A percentile compares a stretch with the other conserved stretches of the same genome.
Conservation (phyloP, 768 basidiomycete genomes). For the Leucosporidium creatinivorum region DNA sequence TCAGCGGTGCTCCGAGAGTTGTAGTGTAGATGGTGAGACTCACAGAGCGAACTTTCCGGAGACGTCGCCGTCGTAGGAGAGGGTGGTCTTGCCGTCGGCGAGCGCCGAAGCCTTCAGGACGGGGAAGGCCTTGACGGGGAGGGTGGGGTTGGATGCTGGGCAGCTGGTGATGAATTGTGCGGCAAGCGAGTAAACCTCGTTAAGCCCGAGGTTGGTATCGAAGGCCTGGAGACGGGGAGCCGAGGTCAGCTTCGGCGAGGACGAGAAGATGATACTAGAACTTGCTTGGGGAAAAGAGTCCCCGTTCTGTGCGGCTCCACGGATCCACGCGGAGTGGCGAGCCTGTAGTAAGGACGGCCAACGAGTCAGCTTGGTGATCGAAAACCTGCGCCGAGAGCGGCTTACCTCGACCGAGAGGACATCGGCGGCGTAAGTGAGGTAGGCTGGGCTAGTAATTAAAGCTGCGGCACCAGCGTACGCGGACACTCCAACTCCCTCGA, state of each 20-base stretch:
- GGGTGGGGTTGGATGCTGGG: conserved; percentile 51
- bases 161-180: conserved; percentile 47
- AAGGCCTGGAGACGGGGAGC: conserved; percentile 43
- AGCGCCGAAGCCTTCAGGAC: conserved; percentile 42
- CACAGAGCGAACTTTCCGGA: background rate
- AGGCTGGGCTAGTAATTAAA: conserved; percentile 43
- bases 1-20: background rate
- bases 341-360: conserved; percentile 43
- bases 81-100: conserved; percentile 39
- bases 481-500: conserved; percentile 54
- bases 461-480: conserved; percentile 57
- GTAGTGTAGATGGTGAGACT: background rate
- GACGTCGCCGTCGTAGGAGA: conserved; percentile 18
- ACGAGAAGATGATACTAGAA: too few relatives aligned
- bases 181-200: conserved; percentile 50
- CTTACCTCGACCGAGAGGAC: conserved; percentile 49
- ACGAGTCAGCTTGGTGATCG: background rate
- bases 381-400: too few relatives aligned
- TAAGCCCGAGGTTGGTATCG: conserved; percentile 49
- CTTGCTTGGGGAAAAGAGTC: conserved; percentile 50
- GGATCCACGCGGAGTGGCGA: conserved; percentile 60
- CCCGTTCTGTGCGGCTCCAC: conserved; percentile 48
- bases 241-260: too few relatives aligned
- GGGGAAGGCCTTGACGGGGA: conserved; percentile 54
- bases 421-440: conserved; percentile 52